Percentiles rank a stretch among this genome's conserved stretches.
Evolutionary conservation across 176 grass and related monocot species (phyloP).

Genomic region (Oryza punctata): DNA sequence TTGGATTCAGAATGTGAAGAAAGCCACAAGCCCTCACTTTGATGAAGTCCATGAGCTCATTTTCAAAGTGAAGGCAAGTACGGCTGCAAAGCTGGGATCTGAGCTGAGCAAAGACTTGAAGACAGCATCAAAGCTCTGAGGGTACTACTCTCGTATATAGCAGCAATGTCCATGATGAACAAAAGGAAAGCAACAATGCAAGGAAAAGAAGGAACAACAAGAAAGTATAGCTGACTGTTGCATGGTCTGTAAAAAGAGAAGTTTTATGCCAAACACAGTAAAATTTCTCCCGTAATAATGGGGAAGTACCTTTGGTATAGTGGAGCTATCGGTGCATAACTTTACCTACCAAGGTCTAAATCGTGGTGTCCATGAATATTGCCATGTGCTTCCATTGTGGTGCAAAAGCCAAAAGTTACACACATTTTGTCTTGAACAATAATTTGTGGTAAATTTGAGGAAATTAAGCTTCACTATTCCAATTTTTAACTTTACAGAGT

Average conservation of each 20-base stretch:
- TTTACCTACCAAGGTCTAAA: too few species aligned
- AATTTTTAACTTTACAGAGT: not conserved
- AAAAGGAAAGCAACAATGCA: not conserved
- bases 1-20: constrained; percentile 90
- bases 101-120: constrained; percentile 24
- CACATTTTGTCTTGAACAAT: too few species aligned
- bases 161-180: not conserved
- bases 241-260: too few species aligned
- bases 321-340: too few species aligned
- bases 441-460: not conserved
- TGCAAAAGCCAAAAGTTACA: too few species aligned
- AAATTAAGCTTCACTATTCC: not conserved
- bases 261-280: too few species aligned
- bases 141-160: not conserved
- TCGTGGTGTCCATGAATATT: too few species aligned
- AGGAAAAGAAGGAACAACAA: not conserved
- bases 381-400: too few species aligned
- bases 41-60: constrained; percentile 55
- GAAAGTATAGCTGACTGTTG: too few species aligned
- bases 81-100: constrained; percentile 7
- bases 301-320: too few species aligned
- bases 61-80: constrained; percentile 49
- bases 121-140: constrained; percentile 43
- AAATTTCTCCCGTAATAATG: too few species aligned
- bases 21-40: constrained; percentile 79